Conservation (phyloP, 306 rosid genomes). For the Cicer bijugum region DNA sequence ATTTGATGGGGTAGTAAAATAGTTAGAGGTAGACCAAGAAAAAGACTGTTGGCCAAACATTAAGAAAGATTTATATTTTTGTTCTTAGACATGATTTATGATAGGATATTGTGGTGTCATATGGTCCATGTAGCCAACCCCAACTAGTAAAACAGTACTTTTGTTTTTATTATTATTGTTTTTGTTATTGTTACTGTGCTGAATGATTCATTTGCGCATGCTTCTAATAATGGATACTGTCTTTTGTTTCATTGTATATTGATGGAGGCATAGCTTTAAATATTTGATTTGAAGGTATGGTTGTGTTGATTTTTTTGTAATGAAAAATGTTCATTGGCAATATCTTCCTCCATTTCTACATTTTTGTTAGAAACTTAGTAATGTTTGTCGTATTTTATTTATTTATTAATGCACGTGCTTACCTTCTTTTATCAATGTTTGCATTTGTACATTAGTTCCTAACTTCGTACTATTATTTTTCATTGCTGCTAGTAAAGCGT, state of each 20-base stretch:
- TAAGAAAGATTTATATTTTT: background rate
- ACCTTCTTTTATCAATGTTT: slow-evolving; percentile 33
- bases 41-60: background rate
- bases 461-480: slow-evolving; percentile 17
- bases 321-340: background rate
- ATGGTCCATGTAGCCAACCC: background rate
- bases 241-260: background rate
- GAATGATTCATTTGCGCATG: background rate
- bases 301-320: slow-evolving; percentile 17
- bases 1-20: background rate
- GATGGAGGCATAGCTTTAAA: slow-evolving; percentile 2
- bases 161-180: slow-evolving; percentile 6
- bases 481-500: slow-evolving; percentile 11
- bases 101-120: slow-evolving; percentile 4
- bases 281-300: slow-evolving; percentile 17
- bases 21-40: slow-evolving; percentile 1
- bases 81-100: background rate
- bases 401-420: background rate
- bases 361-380: slow-evolving; percentile 12
- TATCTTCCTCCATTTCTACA: background rate
- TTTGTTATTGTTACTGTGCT: background rate
- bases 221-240: slow-evolving; percentile 16
- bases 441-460: slow-evolving; percentile 7
- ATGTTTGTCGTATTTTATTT: slow-evolving; percentile 2
- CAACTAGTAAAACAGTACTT: background rate